phyloP scores from a whole-genome alignment of 495 filamentous ascomycete species.

The Aspergillus ostianus region DNA sequence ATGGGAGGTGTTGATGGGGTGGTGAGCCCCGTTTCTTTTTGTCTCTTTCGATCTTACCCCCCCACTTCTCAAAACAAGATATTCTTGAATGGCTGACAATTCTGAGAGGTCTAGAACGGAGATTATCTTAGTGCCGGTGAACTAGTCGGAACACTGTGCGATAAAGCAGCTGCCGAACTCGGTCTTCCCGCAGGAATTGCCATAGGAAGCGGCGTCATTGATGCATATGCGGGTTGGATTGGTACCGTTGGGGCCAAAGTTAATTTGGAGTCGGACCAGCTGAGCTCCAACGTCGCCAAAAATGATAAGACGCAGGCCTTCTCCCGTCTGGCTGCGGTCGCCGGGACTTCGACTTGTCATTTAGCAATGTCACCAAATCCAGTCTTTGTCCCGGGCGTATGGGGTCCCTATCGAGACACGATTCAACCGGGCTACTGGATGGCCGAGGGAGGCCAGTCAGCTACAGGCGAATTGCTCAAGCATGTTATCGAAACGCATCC shows the following conservation, averaged over 20 bases:
- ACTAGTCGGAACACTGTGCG: slow-evolving; percentile 77
- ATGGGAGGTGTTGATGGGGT: slow-evolving; percentile 92
- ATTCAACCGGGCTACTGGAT: slow-evolving; percentile 90
- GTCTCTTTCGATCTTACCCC: slow-evolving; percentile 11
- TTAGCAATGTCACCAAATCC: slow-evolving; percentile 90
- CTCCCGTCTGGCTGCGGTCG: slow-evolving; percentile 88
- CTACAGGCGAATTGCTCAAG: slow-evolving; percentile 89
- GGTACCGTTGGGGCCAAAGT: slow-evolving; percentile 98
- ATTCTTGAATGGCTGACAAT: slow-evolving; percentile 3
- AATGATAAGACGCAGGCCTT: slow-evolving; percentile 92
- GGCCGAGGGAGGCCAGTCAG: slow-evolving; percentile 93
- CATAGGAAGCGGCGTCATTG: slow-evolving; percentile 93
- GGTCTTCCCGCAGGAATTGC: slow-evolving; percentile 87
- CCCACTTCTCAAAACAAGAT: slow-evolving; percentile 4
- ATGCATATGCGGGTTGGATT: slow-evolving; percentile 98
- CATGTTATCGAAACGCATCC: slow-evolving; percentile 93
- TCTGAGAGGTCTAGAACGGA: slow-evolving; percentile 65
- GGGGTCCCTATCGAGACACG: slow-evolving; percentile 95
- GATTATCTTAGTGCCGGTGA: slow-evolving; percentile 88
- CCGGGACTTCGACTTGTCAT: slow-evolving; percentile 95
- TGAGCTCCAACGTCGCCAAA: slow-evolving; percentile 57
- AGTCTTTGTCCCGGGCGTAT: slow-evolving; percentile 90
- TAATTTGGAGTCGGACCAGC: slow-evolving; percentile 57
- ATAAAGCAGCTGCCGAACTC: slow-evolving; percentile 77
- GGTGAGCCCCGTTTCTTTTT: slow-evolving; percentile 61